Percentiles rank a stretch among this genome's conserved stretches.
Conservation (phyloP, 2,329 filamentous ascomycete species). For the Botrytis aclada region DNA sequence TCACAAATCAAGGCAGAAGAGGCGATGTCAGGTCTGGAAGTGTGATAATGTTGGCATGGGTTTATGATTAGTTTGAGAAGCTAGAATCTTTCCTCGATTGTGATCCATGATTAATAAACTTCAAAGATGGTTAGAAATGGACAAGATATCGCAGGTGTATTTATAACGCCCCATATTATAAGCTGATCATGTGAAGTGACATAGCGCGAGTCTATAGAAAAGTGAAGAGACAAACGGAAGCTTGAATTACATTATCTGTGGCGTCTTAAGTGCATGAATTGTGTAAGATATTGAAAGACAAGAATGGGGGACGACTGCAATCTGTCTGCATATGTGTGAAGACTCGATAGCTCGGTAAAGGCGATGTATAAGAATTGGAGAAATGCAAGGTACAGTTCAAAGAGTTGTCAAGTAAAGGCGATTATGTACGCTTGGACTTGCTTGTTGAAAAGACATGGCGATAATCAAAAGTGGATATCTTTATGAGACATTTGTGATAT, state of each 20-base stretch:
- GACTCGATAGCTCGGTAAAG: not conserved
- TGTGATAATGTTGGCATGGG: not conserved
- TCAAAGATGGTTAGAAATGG: not conserved
- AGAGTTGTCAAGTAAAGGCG: constrained; percentile 4
- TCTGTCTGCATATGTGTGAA: not conserved
- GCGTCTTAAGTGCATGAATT: not conserved
- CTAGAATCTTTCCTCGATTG: not conserved
- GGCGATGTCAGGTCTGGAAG: not conserved
- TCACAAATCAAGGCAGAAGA: not conserved
- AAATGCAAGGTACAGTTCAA: not conserved
- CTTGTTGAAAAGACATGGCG: not conserved
- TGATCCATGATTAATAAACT: not conserved
- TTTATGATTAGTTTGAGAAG: not conserved
- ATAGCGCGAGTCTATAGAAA: not conserved
- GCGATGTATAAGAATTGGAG: not conserved
- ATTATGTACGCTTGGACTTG: not conserved
- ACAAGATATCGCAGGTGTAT: not conserved
- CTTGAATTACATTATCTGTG: not conserved
- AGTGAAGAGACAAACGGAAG: not conserved
- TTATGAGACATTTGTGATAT: constrained; percentile 5
- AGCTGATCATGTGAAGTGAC: not conserved
- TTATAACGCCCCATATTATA: not conserved
- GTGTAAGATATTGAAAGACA: not conserved
- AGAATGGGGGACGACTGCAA: not conserved
- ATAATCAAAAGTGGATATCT: not conserved